Evolutionary conservation across 2,329 filamentous ascomycete species (phyloP).

Genomic region (Chaetomiaceae sp.): DNA sequence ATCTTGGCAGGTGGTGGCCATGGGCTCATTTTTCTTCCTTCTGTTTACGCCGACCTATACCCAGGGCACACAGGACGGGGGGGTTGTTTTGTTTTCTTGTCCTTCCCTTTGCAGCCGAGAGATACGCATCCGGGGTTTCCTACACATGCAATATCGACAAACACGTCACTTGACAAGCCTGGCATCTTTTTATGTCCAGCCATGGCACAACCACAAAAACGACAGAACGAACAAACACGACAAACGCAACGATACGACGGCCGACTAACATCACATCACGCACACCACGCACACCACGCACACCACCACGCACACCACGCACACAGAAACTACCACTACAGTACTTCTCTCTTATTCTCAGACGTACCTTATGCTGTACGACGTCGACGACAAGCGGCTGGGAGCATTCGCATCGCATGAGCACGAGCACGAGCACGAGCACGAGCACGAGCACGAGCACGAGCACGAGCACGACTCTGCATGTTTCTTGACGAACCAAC

Average conservation of each 20-base stretch:
- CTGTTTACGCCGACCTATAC: not conserved
- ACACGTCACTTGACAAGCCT: not conserved
- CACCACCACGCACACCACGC: too few species aligned
- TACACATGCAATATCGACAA: not conserved
- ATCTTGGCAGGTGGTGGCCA: too few species aligned
- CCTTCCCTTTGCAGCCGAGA: not conserved
- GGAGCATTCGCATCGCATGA: conserved; percentile 1
- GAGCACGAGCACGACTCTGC: conserved; percentile 3
- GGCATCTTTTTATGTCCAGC: not conserved
- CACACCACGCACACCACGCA: too few species aligned
- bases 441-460: too few species aligned
- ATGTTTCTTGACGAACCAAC: conserved; percentile 7
- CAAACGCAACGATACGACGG: conserved; percentile 1
- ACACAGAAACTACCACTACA: not conserved
- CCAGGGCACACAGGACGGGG: not conserved
- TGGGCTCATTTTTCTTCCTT: not conserved
- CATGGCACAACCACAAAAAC: conserved; percentile 7
- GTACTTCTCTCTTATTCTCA: not conserved
- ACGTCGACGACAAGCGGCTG: conserved; percentile 7
- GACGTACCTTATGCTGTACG: conserved; percentile 15
- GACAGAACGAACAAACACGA: not conserved
- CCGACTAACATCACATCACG: not conserved
- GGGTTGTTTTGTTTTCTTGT: not conserved
- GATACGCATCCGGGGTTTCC: not conserved
- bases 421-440: not conserved